Percentiles rank a stretch among this genome's conserved stretches.
phyloP scores from a whole-genome alignment of 768 basidiomycete species.

The Erythrobasidium yunnanense region DNA sequence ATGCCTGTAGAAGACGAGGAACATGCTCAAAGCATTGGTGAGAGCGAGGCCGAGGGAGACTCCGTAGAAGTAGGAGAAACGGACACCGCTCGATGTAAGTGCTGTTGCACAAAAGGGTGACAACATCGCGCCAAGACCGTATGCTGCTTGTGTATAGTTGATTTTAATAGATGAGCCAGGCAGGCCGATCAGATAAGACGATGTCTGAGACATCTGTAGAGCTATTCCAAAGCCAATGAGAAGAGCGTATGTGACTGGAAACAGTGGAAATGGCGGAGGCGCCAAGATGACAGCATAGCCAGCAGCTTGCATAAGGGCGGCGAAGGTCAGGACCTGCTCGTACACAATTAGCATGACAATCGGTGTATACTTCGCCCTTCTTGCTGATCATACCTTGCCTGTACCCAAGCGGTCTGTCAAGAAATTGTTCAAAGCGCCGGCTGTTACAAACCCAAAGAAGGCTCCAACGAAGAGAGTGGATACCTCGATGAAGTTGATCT shows the following conservation, averaged over 20 bases:
- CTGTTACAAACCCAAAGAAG: conserved; percentile 25
- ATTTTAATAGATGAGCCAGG: conserved; percentile 1
- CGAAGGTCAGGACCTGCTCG: neutral
- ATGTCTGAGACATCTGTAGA: conserved; percentile 21
- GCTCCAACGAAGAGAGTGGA: conserved; percentile 25
- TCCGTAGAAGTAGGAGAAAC: conserved; percentile 19
- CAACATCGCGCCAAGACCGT: conserved; percentile 6
- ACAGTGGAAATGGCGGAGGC: conserved; percentile 24
- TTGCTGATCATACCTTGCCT: conserved; percentile 12
- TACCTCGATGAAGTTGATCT: conserved; percentile 9
- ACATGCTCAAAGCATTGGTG: neutral
- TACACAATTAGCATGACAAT: neutral
- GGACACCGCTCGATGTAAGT: neutral
- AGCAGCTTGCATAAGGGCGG: conserved; percentile 10
- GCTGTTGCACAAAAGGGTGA: conserved; percentile 4
- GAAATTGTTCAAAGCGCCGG: conserved; percentile 21
- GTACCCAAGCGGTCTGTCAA: conserved; percentile 22
- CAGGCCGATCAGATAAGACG: neutral
- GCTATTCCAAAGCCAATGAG: conserved; percentile 27
- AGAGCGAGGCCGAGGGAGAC: conserved; percentile 6
- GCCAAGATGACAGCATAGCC: conserved; percentile 25
- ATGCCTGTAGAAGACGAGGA: conserved; percentile 39
- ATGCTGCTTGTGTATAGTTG: conserved; percentile 24
- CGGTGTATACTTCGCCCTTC: too few species aligned
- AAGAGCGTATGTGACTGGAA: conserved; percentile 27